phyloP scores from a whole-genome alignment of 2,329 filamentous ascomycete species.

The Ophiostoma himal-ulmi region DNA sequence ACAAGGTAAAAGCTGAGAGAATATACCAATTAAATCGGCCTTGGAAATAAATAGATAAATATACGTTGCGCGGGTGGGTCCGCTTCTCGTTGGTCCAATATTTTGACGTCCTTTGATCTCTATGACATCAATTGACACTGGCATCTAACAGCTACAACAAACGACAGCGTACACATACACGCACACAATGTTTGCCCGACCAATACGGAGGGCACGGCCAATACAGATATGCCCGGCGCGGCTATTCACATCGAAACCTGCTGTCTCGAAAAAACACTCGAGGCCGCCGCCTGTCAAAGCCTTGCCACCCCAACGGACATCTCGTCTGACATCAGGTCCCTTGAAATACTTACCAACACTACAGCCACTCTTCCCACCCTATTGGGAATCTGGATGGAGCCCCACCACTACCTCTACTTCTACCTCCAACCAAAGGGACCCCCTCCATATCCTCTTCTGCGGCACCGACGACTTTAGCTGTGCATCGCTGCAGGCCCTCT shows the following conservation, averaged over 20 bases:
- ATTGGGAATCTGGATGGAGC: neutral
- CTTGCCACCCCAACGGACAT: neutral
- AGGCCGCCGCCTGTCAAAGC: neutral
- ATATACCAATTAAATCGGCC: neutral
- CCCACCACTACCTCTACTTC: neutral
- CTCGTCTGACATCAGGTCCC: neutral
- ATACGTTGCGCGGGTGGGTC: neutral
- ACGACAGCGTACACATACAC: neutral
- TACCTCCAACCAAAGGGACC: constrained; percentile 37
- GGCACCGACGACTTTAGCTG: constrained; percentile 90
- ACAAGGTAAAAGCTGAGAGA: neutral
- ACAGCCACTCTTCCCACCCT: neutral
- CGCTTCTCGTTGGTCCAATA: neutral
- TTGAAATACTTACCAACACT: neutral
- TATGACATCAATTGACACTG: neutral
- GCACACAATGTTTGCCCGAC: neutral
- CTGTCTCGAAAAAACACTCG: neutral
- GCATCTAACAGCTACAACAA: neutral
- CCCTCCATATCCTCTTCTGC: constrained; percentile 84
- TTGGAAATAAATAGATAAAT: neutral
- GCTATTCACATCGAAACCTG: neutral
- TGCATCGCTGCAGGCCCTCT: constrained; percentile 64
- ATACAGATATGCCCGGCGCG: neutral
- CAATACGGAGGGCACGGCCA: neutral
- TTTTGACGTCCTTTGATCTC: neutral